Evolutionary conservation across 345 rosid genomes (phyloP), one percentile per base, ranked within the genome.

Genomic region (Raphanus sativus): DNA sequence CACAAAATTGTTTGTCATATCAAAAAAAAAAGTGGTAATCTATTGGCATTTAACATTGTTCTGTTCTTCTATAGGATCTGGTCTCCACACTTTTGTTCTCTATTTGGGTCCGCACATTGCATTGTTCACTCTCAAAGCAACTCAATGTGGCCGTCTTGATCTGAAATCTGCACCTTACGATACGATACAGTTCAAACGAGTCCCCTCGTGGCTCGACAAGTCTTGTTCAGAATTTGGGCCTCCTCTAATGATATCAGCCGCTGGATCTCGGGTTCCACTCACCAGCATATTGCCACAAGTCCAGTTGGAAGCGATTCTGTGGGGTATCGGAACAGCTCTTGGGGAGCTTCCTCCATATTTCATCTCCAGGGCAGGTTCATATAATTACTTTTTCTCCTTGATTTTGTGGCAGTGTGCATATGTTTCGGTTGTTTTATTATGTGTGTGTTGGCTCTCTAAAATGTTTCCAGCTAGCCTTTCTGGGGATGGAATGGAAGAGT

Each of bases 311-410:
- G 97, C 95, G 62, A 75, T 91, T 70, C 77, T 96, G 54, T 96
- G 99, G 99, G 98, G 99, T 34, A 13, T 96, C 62, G 99, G 99
- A 73, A 96, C 99, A 29, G 98, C 98, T 36, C 96, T 96, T 50
- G 99, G 99, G 58, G 99, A 96, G 85, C 98, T 96, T 85, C 98
- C 99, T 84, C 99, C 99, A 17, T 96, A 93, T 90, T 96, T 96
- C 81, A 91, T 96, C 78, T 90, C 99, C 70, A 90, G 98, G 71
- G 98, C 98, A 79, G 99, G 99, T 95, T 75, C 24, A 59, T 58
- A 28, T 48, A 13, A 26, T 70, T 2, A 36, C 15, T 48, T 56
- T 67, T 21, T 21, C 21, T 21, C 21, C 21, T 21, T 21, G 21
- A 21, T 21, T 21, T 21, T 21, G 21, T 21, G 21, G 21, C 21